These are phyloP conservation scores for Fusarium ramigenum DNA, from an alignment of 2,329 filamentous ascomycete genomes.

Conservation along the genomic window DNA sequence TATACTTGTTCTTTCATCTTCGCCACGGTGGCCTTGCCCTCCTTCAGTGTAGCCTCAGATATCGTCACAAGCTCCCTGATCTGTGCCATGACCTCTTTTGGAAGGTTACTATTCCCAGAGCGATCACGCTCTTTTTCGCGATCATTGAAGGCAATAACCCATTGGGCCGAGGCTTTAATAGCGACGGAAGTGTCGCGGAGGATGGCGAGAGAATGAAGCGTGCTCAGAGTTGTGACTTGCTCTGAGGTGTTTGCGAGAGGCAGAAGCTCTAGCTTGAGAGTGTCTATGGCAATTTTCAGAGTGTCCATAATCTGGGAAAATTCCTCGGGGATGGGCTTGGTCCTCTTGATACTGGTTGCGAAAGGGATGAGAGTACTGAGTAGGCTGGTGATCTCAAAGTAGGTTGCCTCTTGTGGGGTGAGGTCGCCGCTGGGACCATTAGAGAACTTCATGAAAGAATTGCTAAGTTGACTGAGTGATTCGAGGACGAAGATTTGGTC, in stretches of 20 bases:
- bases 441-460: slow-evolving; percentile 54
- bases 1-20: slow-evolving; percentile 45
- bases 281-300: slow-evolving; percentile 24
- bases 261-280: slow-evolving; percentile 26
- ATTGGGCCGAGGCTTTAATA: slow-evolving; percentile 44
- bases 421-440: slow-evolving; percentile 44
- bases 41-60: slow-evolving; percentile 45
- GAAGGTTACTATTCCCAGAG: slow-evolving; percentile 50
- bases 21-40: slow-evolving; percentile 45
- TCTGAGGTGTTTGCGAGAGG: slow-evolving; percentile 17
- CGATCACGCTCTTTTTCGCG: slow-evolving; percentile 52
- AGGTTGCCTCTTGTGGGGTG: slow-evolving; percentile 54
- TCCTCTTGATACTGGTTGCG: slow-evolving; percentile 36
- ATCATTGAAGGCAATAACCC: slow-evolving; percentile 51
- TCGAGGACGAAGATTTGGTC: slow-evolving; percentile 58
- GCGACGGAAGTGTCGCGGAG: slow-evolving; percentile 52
- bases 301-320: slow-evolving; percentile 42
- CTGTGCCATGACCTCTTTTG: slow-evolving; percentile 49
- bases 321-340: slow-evolving; percentile 33
- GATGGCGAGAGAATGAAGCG: slow-evolving; percentile 50
- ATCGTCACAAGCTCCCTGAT: slow-evolving; percentile 47
- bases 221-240: slow-evolving; percentile 43
- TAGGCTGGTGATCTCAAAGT: slow-evolving; percentile 55
- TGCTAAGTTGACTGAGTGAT: slow-evolving; percentile 53
- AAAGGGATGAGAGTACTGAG: slow-evolving; percentile 51